phyloP scores from a whole-genome alignment of 2,329 filamentous ascomycete species.

The Hymenotorrendiella dingleyae region DNA sequence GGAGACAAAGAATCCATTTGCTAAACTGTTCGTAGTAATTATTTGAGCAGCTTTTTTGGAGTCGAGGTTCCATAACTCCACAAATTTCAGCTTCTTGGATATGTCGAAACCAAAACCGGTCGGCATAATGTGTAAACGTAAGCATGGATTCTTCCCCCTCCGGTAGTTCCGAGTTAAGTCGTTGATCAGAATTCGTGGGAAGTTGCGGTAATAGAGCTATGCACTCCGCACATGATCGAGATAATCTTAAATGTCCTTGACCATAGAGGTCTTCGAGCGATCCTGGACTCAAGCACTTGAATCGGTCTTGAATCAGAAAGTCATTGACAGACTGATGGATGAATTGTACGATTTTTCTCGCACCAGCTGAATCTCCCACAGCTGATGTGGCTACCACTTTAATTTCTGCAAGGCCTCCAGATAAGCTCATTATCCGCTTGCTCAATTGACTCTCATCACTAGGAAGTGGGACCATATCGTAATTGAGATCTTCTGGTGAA shows the following conservation, averaged over 20 bases:
- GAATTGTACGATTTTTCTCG: background rate
- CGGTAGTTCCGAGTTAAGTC: background rate
- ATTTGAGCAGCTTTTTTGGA: background rate
- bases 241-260: conserved; percentile 10
- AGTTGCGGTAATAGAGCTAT: conserved; percentile 12
- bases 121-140: background rate
- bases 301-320: background rate
- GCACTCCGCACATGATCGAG: conserved; percentile 10
- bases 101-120: conserved; percentile 8
- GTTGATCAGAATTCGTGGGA: conserved; percentile 3
- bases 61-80: background rate
- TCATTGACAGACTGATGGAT: background rate
- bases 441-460: background rate
- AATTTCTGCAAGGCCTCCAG: background rate
- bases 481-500: background rate
- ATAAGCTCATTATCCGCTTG: background rate
- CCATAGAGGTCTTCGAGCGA: conserved; percentile 2
- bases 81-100: conserved; percentile 9
- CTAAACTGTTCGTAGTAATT: background rate
- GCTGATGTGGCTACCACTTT: too few species aligned
- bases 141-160: background rate
- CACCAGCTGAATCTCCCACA: background rate
- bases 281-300: background rate
- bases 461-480: background rate
- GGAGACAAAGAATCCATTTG: background rate